Percentiles rank a stretch among this genome's conserved stretches.
These are phyloP conservation scores for Verticillium klebahnii DNA, from an alignment of 2,329 filamentous ascomycete species.

Conservation along the genomic window DNA sequence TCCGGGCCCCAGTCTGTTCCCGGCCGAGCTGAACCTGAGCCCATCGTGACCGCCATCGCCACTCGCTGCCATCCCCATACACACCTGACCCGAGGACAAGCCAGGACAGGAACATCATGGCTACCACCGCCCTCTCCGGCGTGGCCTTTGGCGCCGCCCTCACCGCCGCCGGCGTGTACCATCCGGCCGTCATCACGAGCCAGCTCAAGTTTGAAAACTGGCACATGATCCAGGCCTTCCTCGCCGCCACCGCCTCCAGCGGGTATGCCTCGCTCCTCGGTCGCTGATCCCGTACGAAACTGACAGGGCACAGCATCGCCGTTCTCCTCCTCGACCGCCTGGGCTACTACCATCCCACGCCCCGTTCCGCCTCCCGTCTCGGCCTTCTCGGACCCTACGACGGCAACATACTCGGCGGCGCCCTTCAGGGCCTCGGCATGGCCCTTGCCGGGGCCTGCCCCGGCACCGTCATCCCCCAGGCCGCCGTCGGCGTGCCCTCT, in stretches of 20 bases:
- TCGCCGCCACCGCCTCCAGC: slow-evolving; percentile 57
- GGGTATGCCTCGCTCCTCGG: slow-evolving; percentile 40
- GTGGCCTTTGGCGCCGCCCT: slow-evolving; percentile 59
- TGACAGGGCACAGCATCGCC: slow-evolving; percentile 28
- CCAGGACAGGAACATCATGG: slow-evolving; percentile 8
- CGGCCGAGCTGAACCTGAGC: neutral
- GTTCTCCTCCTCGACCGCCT: slow-evolving; percentile 40
- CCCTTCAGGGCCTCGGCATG: slow-evolving; percentile 62
- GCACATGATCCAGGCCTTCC: slow-evolving; percentile 62
- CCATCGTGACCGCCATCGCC: neutral
- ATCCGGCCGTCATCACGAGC: slow-evolving; percentile 53
- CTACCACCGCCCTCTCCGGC: slow-evolving; percentile 41
- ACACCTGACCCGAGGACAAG: neutral
- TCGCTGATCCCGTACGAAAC: neutral
- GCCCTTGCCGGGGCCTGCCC: slow-evolving; percentile 61
- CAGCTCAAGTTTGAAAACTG: slow-evolving; percentile 59
- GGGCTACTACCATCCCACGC: slow-evolving; percentile 36
- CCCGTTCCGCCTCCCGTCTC: slow-evolving; percentile 46
- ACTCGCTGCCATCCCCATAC: neutral
- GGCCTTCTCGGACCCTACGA: slow-evolving; percentile 52
- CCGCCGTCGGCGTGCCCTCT: slow-evolving; percentile 46
- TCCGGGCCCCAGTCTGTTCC: neutral
- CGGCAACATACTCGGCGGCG: slow-evolving; percentile 61
- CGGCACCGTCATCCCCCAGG: slow-evolving; percentile 59
- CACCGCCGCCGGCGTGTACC: slow-evolving; percentile 54